Conservation (phyloP, 1,139 yeast species). For the Taphrina deformans region DNA sequence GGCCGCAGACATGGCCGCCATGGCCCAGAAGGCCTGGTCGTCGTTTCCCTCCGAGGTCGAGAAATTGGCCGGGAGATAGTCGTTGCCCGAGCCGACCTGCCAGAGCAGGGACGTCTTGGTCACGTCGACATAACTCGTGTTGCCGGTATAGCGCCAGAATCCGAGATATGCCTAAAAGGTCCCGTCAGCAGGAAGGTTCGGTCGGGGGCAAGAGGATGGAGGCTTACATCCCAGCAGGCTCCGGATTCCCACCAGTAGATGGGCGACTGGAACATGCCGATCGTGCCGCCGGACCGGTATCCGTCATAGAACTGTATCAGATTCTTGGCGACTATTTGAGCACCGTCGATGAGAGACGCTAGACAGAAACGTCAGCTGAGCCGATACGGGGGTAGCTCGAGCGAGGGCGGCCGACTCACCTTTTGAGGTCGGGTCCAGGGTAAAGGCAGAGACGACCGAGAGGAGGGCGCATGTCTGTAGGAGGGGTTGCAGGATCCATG, state of each 20-base stretch:
- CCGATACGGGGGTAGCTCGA: too few species aligned
- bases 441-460: background rate
- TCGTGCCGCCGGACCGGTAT: constrained; percentile 45
- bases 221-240: constrained; percentile 58
- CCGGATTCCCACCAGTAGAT: constrained; percentile 97
- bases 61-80: constrained; percentile 75
- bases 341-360: constrained; percentile 48
- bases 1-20: constrained; percentile 78
- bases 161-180: constrained; percentile 50
- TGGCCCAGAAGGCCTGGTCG: constrained; percentile 91
- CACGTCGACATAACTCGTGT: constrained; percentile 58
- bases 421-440: constrained; percentile 18
- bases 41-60: constrained; percentile 83
- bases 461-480: constrained; percentile 8
- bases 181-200: too few species aligned
- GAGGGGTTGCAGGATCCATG: constrained; percentile 5
- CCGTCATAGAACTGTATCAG: constrained; percentile 74
- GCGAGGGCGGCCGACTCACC: constrained; percentile 1
- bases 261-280: constrained; percentile 74
- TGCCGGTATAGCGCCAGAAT: constrained; percentile 62
- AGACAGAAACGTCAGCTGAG: background rate
- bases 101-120: constrained; percentile 60
- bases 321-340: constrained; percentile 61
- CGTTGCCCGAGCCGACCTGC: constrained; percentile 66
- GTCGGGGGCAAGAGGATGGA: too few species aligned